Conservation (phyloP, 306 rosid genomes). For the Coriaria nepalensis region DNA sequence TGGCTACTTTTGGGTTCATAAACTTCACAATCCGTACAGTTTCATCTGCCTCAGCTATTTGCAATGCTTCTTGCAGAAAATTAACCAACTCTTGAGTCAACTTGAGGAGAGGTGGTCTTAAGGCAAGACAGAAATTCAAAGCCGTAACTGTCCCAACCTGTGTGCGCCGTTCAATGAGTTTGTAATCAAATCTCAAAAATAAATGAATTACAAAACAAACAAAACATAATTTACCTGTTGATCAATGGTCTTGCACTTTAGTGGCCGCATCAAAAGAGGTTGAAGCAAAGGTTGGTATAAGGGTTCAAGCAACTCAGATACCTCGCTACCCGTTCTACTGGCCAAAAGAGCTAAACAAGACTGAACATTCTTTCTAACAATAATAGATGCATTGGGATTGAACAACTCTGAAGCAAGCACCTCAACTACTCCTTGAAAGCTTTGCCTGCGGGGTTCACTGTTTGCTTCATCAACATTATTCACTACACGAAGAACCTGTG, state of each 20-base stretch:
- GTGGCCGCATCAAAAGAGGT: slow-evolving; percentile 78
- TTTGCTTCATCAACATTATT: slow-evolving; percentile 97
- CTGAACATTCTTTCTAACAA: slow-evolving; percentile 93
- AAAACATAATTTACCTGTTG: slow-evolving; percentile 53
- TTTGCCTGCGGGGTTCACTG: slow-evolving; percentile 81
- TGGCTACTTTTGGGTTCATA: slow-evolving; percentile 84
- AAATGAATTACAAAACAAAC: background rate
- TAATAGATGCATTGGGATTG: slow-evolving; percentile 82
- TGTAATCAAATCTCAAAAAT: slow-evolving; percentile 4
- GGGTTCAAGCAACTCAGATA: slow-evolving; percentile 89
- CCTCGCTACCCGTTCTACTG: slow-evolving; percentile 98
- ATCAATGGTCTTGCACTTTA: slow-evolving; percentile 77
- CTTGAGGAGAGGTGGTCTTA: slow-evolving; percentile 98
- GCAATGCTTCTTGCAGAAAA: slow-evolving; percentile 96
- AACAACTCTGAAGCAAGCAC: slow-evolving; percentile 90
- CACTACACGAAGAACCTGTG: slow-evolving; percentile 97
- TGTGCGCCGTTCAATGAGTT: slow-evolving; percentile 18
- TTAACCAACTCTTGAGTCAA: slow-evolving; percentile 83
- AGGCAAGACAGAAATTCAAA: slow-evolving; percentile 87
- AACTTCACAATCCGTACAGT: slow-evolving; percentile 79
- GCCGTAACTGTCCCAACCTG: slow-evolving; percentile 98
- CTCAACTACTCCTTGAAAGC: slow-evolving; percentile 89
- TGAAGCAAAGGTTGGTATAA: slow-evolving; percentile 77
- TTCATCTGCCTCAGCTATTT: slow-evolving; percentile 96
- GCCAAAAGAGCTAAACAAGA: slow-evolving; percentile 92